A percentile compares a stretch with the other conserved stretches of the same genome.
These are phyloP conservation scores for Thecaphora thlaspeos DNA, from an alignment of 1,284 basidiomycete genomes.

Conservation along the genomic window DNA sequence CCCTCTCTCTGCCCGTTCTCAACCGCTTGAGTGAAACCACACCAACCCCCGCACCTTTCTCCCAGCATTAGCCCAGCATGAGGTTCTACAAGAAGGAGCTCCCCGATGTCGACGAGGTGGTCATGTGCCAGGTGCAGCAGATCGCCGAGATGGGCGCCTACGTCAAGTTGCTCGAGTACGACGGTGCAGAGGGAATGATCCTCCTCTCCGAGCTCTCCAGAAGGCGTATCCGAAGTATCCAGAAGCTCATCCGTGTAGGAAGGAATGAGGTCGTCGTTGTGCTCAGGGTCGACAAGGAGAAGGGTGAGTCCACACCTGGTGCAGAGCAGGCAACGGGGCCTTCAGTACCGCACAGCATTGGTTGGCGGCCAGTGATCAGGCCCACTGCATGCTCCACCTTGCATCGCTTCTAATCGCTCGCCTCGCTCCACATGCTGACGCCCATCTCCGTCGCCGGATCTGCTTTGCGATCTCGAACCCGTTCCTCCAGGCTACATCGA, in stretches of 20 bases:
- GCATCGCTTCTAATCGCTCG: too few species aligned
- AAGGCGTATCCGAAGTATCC: conserved; percentile 93
- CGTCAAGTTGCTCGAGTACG: conserved; percentile 97
- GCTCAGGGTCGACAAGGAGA: conserved; percentile 96
- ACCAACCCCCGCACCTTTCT: background rate
- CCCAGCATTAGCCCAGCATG: conserved; percentile 33
- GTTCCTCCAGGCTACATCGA: conserved; percentile 99
- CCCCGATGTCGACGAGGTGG: conserved; percentile 79
- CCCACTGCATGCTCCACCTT: too few species aligned
- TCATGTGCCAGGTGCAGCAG: conserved; percentile 98
- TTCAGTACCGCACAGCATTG: too few species aligned
- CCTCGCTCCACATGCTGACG: too few species aligned
- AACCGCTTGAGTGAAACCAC: background rate
- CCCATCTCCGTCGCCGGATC: too few species aligned
- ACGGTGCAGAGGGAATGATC: conserved; percentile 99
- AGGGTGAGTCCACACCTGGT: conserved; percentile 66
- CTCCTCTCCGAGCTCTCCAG: conserved; percentile 92
- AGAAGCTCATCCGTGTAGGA: conserved; percentile 95
- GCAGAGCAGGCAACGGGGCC: too few species aligned
- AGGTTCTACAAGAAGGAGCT: conserved; percentile 57
- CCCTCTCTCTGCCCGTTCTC: too few species aligned
- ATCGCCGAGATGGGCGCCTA: conserved; percentile 99
- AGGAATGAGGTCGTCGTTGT: conserved; percentile 99
- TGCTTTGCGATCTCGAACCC: too few species aligned
- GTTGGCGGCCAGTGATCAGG: too few species aligned